Percentiles rank a stretch among this genome's conserved stretches.
phyloP scores from a whole-genome alignment of 1,139 yeast genomes.

The Debaryomyces singareniensis region DNA sequence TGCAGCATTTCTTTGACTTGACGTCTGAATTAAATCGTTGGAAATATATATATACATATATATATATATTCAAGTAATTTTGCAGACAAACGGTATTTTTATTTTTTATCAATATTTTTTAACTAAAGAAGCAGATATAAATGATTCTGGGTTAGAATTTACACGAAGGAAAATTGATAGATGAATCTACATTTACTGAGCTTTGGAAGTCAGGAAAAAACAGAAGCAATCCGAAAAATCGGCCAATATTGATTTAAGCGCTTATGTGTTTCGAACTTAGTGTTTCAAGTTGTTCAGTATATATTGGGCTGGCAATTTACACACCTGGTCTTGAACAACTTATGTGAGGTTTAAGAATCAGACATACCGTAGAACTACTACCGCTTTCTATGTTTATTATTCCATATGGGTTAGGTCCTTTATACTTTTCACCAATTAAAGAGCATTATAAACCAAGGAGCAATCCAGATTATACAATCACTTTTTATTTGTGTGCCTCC shows the following conservation, averaged over 20 bases:
- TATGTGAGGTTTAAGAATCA: conserved; percentile 20
- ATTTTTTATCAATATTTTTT: no score
- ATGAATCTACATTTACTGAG: no score
- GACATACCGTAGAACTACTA: conserved; percentile 20
- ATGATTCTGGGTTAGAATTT: no score
- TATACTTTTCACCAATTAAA: conserved; percentile 31
- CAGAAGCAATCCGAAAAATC: conserved; percentile 56
- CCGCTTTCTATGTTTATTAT: conserved; percentile 33
- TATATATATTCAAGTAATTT: no score
- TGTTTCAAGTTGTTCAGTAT: conserved; percentile 45
- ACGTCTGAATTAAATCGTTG: no score
- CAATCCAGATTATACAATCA: conserved; percentile 27
- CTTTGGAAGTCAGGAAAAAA: no score
- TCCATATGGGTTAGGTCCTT: conserved; percentile 36
- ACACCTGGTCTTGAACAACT: conserved; percentile 44
- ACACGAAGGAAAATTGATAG: no score
- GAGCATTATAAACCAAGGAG: conserved; percentile 48
- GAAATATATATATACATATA: no score
- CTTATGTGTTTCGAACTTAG: conserved; percentile 34
- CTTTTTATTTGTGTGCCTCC: conserved; percentile 27
- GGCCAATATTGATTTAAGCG: conserved; percentile 37
- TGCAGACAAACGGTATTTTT: no score
- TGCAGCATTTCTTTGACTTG: no score
- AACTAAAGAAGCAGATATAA: no score
- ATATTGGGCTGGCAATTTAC: conserved; percentile 57